A percentile compares a stretch with the other conserved stretches of the same genome.
Conservation (phyloP, 2,329 filamentous ascomycete species). For the Coniochaeta ligniaria region DNA sequence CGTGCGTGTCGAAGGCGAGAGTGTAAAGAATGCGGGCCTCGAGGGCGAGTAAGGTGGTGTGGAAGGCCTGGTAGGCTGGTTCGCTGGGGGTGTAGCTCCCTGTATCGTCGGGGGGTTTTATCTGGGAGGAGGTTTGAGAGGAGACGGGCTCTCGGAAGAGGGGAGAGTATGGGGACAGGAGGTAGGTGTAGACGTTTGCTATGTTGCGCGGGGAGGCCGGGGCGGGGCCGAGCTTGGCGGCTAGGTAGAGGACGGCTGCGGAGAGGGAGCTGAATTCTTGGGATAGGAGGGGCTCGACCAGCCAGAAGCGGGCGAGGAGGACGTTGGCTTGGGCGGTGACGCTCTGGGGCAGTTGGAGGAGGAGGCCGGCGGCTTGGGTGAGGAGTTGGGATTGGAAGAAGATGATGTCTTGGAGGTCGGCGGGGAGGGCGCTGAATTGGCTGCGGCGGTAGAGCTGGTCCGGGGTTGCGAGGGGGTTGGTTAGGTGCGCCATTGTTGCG, state of each 20-base stretch:
- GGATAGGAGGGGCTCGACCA: conserved; percentile 47
- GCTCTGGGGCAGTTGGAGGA: conserved; percentile 79
- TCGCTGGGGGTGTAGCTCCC: conserved; percentile 65
- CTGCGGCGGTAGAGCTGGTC: conserved; percentile 57
- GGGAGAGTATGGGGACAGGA: conserved; percentile 56
- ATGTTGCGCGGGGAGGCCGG: conserved; percentile 74
- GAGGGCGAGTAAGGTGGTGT: conserved; percentile 58
- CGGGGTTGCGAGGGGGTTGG: conserved; percentile 66
- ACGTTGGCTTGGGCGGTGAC: conserved; percentile 81
- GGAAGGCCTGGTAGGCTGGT: conserved; percentile 58
- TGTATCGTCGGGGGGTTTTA: conserved; percentile 31
- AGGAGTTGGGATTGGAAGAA: conserved; percentile 66
- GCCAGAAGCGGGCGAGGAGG: conserved; percentile 74
- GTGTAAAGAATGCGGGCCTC: conserved; percentile 72
- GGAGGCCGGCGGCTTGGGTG: conserved; percentile 70
- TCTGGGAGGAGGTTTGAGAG: no score
- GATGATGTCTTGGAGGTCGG: conserved; percentile 63
- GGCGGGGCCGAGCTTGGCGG: conserved; percentile 72
- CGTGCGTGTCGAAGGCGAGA: conserved; percentile 76
- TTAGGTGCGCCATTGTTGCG: conserved; percentile 48
- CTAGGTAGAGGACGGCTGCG: conserved; percentile 72
- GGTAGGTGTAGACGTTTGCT: conserved; percentile 77
- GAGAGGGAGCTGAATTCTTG: conserved; percentile 64
- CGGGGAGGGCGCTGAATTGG: conserved; percentile 51
- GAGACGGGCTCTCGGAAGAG: no score